A percentile compares a stretch with the other conserved stretches of the same genome.
phyloP scores from a whole-genome alignment of 2,329 filamentous ascomycete genomes.

The Botryosphaeria dothidea region DNA sequence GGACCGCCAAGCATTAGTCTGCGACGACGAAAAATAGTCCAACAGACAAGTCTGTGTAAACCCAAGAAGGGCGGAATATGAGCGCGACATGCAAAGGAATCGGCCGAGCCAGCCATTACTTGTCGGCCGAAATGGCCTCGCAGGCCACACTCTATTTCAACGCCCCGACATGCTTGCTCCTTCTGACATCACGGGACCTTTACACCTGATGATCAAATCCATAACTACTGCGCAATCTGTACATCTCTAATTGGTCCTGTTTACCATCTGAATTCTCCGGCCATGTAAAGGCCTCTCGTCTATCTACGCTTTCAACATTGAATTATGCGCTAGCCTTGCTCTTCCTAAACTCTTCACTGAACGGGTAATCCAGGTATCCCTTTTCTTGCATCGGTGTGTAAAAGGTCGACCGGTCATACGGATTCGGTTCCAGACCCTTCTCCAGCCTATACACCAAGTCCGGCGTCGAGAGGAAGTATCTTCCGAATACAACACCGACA shows the following conservation, averaged over 20 bases:
- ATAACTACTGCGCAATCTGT: no score
- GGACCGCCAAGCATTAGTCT: neutral
- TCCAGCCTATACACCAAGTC: constrained; percentile 49
- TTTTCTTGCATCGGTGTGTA: constrained; percentile 38
- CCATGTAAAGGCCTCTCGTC: neutral
- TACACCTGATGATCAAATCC: no score
- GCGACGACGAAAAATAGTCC: no score
- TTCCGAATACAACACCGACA: constrained; percentile 49
- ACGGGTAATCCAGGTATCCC: constrained; percentile 46
- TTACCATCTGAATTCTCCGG: no score
- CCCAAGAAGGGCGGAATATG: neutral
- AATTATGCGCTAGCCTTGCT: neutral
- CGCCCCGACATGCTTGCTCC: neutral
- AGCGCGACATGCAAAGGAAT: neutral
- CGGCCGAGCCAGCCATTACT: neutral
- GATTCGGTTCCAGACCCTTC: constrained; percentile 44
- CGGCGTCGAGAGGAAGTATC: constrained; percentile 51
- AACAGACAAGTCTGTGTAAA: no score
- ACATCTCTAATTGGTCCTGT: no score
- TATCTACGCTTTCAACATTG: neutral
- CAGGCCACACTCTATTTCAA: neutral
- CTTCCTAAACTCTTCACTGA: constrained; percentile 33
- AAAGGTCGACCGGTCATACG: constrained; percentile 49
- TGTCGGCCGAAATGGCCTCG: neutral
- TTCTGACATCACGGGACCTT: neutral